These are phyloP conservation scores for Xylaria longipes DNA, from an alignment of 495 filamentous ascomycete species.

Conservation along the genomic window DNA sequence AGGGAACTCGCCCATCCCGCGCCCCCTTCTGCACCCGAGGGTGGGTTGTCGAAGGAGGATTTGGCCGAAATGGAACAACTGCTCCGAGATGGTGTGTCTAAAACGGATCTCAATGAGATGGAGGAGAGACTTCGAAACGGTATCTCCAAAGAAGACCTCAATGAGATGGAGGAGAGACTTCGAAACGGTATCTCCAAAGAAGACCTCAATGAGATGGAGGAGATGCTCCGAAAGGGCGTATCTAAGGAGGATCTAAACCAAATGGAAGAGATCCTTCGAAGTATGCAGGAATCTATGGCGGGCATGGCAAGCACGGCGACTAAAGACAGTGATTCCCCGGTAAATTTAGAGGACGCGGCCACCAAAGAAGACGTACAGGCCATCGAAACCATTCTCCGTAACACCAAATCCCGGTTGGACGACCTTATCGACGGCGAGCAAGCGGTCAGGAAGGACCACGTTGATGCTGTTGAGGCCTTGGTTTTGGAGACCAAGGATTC, in stretches of 20 bases:
- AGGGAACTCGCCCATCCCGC: slow-evolving; percentile 66
- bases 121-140: slow-evolving; percentile 47
- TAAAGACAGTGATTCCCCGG: slow-evolving; percentile 30
- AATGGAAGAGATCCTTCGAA: slow-evolving; percentile 55
- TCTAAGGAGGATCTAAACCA: slow-evolving; percentile 78
- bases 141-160: slow-evolving; percentile 30
- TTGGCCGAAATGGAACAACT: slow-evolving; percentile 63
- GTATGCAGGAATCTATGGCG: slow-evolving; percentile 47
- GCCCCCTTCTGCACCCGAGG: slow-evolving; percentile 37
- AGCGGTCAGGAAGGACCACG: slow-evolving; percentile 73
- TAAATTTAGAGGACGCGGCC: slow-evolving; percentile 48
- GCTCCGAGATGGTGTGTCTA: slow-evolving; percentile 52
- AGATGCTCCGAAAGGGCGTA: slow-evolving; percentile 81
- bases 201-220: slow-evolving; percentile 84
- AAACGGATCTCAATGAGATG: slow-evolving; percentile 66
- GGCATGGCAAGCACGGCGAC: slow-evolving; percentile 25
- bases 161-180: slow-evolving; percentile 36
- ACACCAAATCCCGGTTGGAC: slow-evolving; percentile 82
- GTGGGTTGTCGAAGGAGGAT: slow-evolving; percentile 56
- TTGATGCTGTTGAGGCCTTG: slow-evolving; percentile 73
- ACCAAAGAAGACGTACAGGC: slow-evolving; percentile 80
- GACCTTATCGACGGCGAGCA: slow-evolving; percentile 71
- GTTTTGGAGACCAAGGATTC: slow-evolving; percentile 74
- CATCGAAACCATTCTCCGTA: slow-evolving; percentile 86
- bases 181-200: slow-evolving; percentile 64